Conservation (phyloP, 2,329 filamentous ascomycete species). For the Alternaria brassicicola region DNA sequence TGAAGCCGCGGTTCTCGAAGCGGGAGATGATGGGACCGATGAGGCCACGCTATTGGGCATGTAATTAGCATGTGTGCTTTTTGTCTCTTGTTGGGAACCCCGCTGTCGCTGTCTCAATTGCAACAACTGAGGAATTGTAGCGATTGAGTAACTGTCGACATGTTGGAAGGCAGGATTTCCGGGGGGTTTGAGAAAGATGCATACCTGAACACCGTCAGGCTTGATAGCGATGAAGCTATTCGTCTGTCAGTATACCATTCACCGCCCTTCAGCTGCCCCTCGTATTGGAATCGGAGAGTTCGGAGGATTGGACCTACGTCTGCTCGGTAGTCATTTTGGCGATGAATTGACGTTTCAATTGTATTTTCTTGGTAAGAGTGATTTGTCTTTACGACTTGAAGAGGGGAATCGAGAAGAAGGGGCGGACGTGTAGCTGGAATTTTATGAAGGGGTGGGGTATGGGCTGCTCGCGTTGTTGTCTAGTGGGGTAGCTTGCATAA, state of each 20-base stretch:
- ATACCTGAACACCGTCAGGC: constrained; percentile 98
- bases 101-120: not conserved
- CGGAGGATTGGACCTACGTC: constrained; percentile 69
- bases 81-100: constrained; percentile 4
- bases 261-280: constrained; percentile 15
- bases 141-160: not conserved
- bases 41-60: constrained; percentile 78
- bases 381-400: constrained; percentile 57
- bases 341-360: constrained; percentile 41
- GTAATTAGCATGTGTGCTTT: constrained; percentile 16
- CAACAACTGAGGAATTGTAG: not conserved
- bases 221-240: constrained; percentile 99
- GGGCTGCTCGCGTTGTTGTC: constrained; percentile 17
- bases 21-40: constrained; percentile 96
- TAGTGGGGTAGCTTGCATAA: constrained; percentile 19
- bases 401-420: constrained; percentile 17
- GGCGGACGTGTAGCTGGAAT: constrained; percentile 29
- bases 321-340: constrained; percentile 72
- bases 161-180: not conserved
- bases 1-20: constrained; percentile 98
- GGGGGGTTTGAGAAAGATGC: constrained; percentile 20
- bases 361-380: constrained; percentile 41
- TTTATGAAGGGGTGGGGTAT: constrained; percentile 39
- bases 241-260: constrained; percentile 38
- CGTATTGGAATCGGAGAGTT: not conserved